Conservation (phyloP, 208 protist genomes). For the Leishmania mexicana region DNA sequence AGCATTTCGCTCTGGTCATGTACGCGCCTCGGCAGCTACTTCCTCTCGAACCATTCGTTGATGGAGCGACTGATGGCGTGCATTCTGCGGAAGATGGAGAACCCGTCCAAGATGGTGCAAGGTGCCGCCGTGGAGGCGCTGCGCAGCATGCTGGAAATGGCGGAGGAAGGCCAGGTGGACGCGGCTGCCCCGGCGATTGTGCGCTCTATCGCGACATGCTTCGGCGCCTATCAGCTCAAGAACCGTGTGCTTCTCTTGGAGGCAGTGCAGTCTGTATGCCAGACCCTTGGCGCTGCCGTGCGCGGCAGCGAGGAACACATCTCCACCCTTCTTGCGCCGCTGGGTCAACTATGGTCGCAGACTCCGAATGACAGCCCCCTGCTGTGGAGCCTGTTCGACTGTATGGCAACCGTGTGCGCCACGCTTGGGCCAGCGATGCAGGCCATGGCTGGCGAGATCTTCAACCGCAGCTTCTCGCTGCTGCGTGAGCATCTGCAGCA, state of each 20-base stretch:
- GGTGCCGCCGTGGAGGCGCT: conserved; percentile 69
- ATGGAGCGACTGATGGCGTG: conserved; percentile 46
- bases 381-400: conserved; percentile 79
- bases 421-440: conserved; percentile 69
- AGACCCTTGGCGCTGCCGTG: conserved; percentile 48
- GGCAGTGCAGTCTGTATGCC: conserved; percentile 64
- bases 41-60: conserved; percentile 37
- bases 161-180: conserved; percentile 54
- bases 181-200: conserved; percentile 44
- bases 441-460: conserved; percentile 74
- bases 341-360: conserved; percentile 66
- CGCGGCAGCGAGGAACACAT: conserved; percentile 42
- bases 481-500: conserved; percentile 60
- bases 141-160: conserved; percentile 48
- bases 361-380: conserved; percentile 75
- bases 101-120: conserved; percentile 84
- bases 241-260: conserved; percentile 88
- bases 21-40: conserved; percentile 68
- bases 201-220: conserved; percentile 50
- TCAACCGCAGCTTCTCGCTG: conserved; percentile 64
- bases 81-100: conserved; percentile 82
- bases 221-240: conserved; percentile 85
- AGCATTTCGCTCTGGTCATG: conserved; percentile 92
- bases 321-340: conserved; percentile 48
- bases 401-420: conserved; percentile 76